These are phyloP conservation scores for Endoconidiophora laricicola DNA, from an alignment of 2,329 filamentous ascomycete genomes.

Conservation along the genomic window DNA sequence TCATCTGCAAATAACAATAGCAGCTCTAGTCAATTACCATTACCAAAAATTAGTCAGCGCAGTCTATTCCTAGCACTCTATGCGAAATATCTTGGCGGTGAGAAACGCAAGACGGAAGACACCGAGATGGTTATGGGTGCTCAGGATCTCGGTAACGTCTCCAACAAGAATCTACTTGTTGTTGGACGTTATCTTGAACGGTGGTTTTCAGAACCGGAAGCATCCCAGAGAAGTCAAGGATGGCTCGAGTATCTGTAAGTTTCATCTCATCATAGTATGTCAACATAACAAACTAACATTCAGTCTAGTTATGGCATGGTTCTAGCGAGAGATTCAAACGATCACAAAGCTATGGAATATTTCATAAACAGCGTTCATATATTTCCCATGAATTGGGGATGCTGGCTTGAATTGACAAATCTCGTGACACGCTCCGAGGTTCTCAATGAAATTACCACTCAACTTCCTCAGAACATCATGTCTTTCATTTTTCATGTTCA, in stretches of 20 bases:
- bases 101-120: conserved; percentile 92
- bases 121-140: conserved; percentile 95
- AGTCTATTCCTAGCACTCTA: conserved; percentile 85
- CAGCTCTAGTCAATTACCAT: conserved; percentile 15
- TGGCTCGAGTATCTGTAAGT: conserved; percentile 72
- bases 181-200: conserved; percentile 61
- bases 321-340: conserved; percentile 78
- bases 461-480: conserved; percentile 78
- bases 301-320: conserved; percentile 61
- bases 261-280: not conserved
- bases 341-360: conserved; percentile 67
- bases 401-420: conserved; percentile 82
- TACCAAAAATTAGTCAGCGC: conserved; percentile 64
- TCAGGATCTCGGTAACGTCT: conserved; percentile 66
- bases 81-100: conserved; percentile 79
- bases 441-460: conserved; percentile 54
- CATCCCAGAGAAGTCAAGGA: conserved; percentile 55
- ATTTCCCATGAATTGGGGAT: conserved; percentile 93
- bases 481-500: conserved; percentile 88
- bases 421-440: conserved; percentile 68
- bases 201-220: conserved; percentile 58
- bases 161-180: conserved; percentile 68
- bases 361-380: conserved; percentile 76
- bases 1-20: no score
- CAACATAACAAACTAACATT: not conserved